A percentile compares a stretch with the other conserved stretches of the same genome.
phyloP scores from a whole-genome alignment of 2,329 filamentous ascomycete species.

The Exophiala viscosa region DNA sequence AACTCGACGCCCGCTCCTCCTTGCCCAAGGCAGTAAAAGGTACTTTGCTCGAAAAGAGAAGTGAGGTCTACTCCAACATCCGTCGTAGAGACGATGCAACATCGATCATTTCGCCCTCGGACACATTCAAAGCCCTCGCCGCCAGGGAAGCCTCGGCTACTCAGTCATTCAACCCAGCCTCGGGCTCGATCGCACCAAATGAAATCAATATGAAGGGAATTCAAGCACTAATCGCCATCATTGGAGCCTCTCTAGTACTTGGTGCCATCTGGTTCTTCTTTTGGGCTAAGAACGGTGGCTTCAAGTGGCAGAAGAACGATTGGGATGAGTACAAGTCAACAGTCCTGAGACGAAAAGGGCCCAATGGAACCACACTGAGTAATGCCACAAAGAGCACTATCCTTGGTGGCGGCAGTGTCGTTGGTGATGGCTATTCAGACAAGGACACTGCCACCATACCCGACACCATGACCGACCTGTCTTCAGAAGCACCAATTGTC shows the following conservation, averaged over 20 bases:
- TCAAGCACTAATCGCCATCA: conserved; percentile 79
- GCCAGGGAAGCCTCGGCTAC: conserved; percentile 29
- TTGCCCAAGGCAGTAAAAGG: conserved; percentile 1
- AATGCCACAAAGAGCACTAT: conserved; percentile 78
- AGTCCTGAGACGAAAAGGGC: conserved; percentile 80
- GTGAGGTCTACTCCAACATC: conserved; percentile 10
- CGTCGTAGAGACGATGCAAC: conserved; percentile 17
- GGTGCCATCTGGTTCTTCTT: conserved; percentile 95
- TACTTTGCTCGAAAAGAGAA: conserved; percentile 12
- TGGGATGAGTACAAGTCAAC: conserved; percentile 99
- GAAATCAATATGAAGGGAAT: conserved; percentile 58
- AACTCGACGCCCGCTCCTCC: conserved; percentile 26
- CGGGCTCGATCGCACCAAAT: conserved; percentile 39
- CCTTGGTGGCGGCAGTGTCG: conserved; percentile 78
- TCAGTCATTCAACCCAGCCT: conserved; percentile 24
- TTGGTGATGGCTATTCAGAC: conserved; percentile 63
- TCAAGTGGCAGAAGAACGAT: conserved; percentile 77
- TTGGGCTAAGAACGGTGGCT: conserved; percentile 94
- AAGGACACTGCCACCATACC: conserved; percentile 41
- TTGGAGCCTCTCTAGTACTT: conserved; percentile 72
- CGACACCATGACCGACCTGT: conserved; percentile 30
- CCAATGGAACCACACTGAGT: conserved; percentile 79
- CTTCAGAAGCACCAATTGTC: conserved; percentile 28
- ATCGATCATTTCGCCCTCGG: conserved; percentile 25
- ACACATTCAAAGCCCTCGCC: conserved; percentile 31